These are phyloP conservation scores for Exobasidium cylindrosporum DNA, from an alignment of 1,284 basidiomycete genomes.

Conservation along the genomic window DNA sequence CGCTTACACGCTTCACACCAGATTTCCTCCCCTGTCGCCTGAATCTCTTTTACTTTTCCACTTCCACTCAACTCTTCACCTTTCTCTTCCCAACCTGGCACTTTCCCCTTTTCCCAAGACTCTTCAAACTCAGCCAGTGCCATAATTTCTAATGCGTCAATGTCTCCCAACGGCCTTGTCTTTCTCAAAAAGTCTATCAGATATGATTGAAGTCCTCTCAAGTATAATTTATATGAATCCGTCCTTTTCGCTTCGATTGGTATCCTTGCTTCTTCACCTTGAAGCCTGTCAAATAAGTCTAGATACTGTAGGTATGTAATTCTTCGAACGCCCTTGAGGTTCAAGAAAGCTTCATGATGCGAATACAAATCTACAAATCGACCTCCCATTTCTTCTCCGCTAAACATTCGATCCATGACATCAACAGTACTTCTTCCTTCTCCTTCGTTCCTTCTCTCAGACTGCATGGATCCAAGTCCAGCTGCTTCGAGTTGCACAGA, in stretches of 20 bases:
- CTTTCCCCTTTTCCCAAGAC: slow-evolving; percentile 74
- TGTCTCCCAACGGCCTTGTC: slow-evolving; percentile 80
- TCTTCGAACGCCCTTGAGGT: slow-evolving; percentile 70
- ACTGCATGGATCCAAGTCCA: too few species aligned
- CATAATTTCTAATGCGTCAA: slow-evolving; percentile 68
- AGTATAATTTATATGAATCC: slow-evolving; percentile 41
- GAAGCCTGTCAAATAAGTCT: slow-evolving; percentile 63
- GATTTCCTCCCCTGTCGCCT: slow-evolving; percentile 63
- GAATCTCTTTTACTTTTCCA: slow-evolving; percentile 19
- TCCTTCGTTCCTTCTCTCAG: neutral
- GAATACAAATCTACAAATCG: slow-evolving; percentile 90
- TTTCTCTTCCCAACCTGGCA: slow-evolving; percentile 69
- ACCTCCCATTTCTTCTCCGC: slow-evolving; percentile 88
- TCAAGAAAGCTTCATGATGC: slow-evolving; percentile 83
- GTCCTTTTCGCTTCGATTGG: slow-evolving; percentile 37
- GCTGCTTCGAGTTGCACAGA: slow-evolving; percentile 45
- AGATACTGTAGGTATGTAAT: slow-evolving; percentile 87
- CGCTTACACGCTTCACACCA: slow-evolving; percentile 97
- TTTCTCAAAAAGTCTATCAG: slow-evolving; percentile 80
- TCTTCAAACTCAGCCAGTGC: slow-evolving; percentile 70
- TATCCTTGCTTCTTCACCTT: slow-evolving; percentile 23
- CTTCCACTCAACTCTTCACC: slow-evolving; percentile 55
- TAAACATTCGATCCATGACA: slow-evolving; percentile 49
- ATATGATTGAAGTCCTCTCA: slow-evolving; percentile 69
- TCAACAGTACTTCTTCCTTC: slow-evolving; percentile 18